Percentiles rank a stretch among this genome's conserved stretches.
phyloP scores from a whole-genome alignment of 768 basidiomycete species.

The Mycena vulgaris region DNA sequence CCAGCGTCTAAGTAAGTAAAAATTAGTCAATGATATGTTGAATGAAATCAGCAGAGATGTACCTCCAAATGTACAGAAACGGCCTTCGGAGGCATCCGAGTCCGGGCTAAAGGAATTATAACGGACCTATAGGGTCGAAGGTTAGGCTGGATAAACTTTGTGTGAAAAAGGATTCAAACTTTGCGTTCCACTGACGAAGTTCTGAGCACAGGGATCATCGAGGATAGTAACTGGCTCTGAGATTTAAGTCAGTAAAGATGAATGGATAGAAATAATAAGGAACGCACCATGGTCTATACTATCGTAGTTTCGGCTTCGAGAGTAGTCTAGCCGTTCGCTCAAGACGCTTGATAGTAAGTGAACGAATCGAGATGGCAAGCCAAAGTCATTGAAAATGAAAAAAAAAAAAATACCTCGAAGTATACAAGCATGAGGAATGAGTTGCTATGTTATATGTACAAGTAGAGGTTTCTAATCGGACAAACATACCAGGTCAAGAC shows the following conservation, averaged over 20 bases:
- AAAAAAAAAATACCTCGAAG: too few relatives aligned
- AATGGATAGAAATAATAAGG: background rate
- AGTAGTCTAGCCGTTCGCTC: background rate
- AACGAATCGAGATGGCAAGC: constrained; percentile 6
- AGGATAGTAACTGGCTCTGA: background rate
- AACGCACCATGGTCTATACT: background rate
- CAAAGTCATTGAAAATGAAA: too few relatives aligned
- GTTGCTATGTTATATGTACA: too few relatives aligned
- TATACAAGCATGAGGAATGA: too few relatives aligned
- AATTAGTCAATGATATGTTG: background rate
- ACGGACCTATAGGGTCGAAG: too few relatives aligned
- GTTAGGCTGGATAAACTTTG: too few relatives aligned
- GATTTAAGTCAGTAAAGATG: background rate
- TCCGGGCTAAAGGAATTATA: too few relatives aligned
- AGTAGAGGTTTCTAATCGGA: too few relatives aligned
- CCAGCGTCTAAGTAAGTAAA: background rate
- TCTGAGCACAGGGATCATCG: too few relatives aligned
- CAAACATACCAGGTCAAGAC: too few relatives aligned
- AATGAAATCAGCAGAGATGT: background rate
- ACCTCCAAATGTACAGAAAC: background rate
- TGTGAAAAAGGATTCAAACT: too few relatives aligned
- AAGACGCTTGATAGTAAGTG: constrained; percentile 5
- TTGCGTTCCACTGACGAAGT: too few relatives aligned
- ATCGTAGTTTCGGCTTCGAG: background rate
- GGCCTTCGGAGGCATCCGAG: constrained; percentile 5